Base-by-base conservation (phyloP, 495 filamentous ascomycete genomes). In the Xylaria grammica region DNA sequence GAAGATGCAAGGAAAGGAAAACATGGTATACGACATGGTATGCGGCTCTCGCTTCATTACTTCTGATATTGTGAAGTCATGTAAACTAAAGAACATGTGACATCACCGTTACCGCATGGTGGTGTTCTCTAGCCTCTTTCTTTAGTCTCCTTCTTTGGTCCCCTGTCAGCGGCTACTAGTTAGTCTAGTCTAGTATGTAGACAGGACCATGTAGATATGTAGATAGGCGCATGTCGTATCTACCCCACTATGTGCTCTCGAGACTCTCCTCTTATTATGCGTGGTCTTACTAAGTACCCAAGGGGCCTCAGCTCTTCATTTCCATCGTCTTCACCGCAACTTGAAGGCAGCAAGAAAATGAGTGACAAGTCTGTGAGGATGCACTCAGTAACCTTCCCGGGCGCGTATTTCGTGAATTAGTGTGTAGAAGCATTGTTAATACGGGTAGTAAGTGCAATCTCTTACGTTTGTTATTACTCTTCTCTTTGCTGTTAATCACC, bases 21-120 rank as follows among this genome's bases (percentile, higher is more conserved):
- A 15, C 10, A 22, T 48, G 45, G 26, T 48, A 48, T 11, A 24
- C 8, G 24, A 9, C 19, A 3, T 26, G 46, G n/a, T 4, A 11
- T 42, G 17, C 15, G 15, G 40, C 17, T 42, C 13, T 3, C 17
- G 40, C 3, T 42, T 42, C 13, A 42, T 42, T n/a, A 17, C 40
- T 7, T 10, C 8, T 30, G 5, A 45, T 45, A 4, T 34, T 42
- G 22, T 45, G 51, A 29, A 27, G 3, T 46, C 17, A 36, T 34
- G 26, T 56, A 46, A 22, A n/a, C 30, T 26, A 20, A 19, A 2
- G n/a, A 26, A 24, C 1, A 15, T 5, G 57, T 60, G 57, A 60
- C 57, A 60, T 60, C 57, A 60, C 27, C 20, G 50, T 60, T 26
- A 49, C 40, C 11, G 10, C 36, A 42, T 17, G 24, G 24, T 9